phyloP scores from a whole-genome alignment of 495 filamentous ascomycete genomes.

The Daldinia childiae region DNA sequence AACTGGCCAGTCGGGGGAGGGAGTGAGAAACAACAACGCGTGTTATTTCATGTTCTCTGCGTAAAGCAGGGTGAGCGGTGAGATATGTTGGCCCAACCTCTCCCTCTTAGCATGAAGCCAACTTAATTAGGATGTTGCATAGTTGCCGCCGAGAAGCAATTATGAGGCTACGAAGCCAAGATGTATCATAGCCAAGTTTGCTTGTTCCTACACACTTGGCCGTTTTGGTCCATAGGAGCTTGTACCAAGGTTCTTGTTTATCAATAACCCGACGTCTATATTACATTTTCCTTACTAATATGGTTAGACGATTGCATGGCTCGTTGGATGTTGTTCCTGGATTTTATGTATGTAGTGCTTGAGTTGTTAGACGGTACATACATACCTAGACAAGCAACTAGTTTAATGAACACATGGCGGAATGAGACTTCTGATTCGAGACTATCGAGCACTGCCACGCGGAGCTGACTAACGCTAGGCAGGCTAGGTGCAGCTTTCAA shows the following conservation, averaged over 20 bases:
- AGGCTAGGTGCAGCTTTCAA: conserved; percentile 14
- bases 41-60: neutral
- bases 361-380: no score
- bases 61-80: neutral
- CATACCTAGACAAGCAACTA: conserved; percentile 32
- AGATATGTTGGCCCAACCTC: conserved; percentile 3
- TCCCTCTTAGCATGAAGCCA: neutral
- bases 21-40: neutral
- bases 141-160: neutral
- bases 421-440: conserved; percentile 9
- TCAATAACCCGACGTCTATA: neutral
- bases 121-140: neutral
- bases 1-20: neutral
- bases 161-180: conserved; percentile 23
- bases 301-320: neutral
- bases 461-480: conserved; percentile 9
- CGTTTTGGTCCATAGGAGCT: conserved; percentile 5
- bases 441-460: conserved; percentile 40
- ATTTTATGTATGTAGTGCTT: neutral
- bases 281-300: neutral
- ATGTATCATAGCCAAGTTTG: conserved; percentile 11
- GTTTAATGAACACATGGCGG: conserved; percentile 22
- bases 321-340: neutral
- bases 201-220: conserved; percentile 8
- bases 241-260: conserved; percentile 1